These are phyloP conservation scores for Auricularia auricula-judae DNA, from an alignment of 768 basidiomycete genomes.

Conservation along the genomic window DNA sequence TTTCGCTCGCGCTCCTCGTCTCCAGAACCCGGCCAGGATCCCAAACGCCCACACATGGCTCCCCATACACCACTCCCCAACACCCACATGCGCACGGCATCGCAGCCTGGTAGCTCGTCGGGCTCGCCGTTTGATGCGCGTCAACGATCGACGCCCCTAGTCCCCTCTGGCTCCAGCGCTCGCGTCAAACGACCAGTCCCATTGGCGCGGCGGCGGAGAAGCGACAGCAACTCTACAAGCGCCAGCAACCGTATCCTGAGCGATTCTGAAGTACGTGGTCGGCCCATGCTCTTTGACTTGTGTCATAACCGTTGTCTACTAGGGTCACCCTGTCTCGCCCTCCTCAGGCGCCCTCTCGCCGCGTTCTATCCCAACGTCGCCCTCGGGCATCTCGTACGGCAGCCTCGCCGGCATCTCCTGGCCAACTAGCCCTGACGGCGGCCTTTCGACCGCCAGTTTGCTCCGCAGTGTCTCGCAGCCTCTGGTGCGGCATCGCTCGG, in stretches of 20 bases:
- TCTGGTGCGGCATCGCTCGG: background rate
- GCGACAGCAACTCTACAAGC: background rate
- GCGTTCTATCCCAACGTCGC: background rate
- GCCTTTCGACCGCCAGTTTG: background rate
- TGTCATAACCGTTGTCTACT: background rate
- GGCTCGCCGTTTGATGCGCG: background rate
- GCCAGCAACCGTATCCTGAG: background rate
- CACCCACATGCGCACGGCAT: constrained; percentile 14
- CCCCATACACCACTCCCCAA: constrained; percentile 36
- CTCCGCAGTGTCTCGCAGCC: background rate
- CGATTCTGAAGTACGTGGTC: background rate
- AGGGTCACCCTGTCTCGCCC: background rate
- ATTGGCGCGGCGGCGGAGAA: background rate
- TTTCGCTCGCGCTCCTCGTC: constrained; percentile 14
- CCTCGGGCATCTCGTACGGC: background rate
- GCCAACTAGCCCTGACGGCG: background rate
- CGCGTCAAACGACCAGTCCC: background rate
- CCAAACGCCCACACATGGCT: constrained; percentile 18
- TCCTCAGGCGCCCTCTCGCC: background rate
- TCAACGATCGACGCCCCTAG: background rate
- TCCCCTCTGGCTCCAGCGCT: background rate
- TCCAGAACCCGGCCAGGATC: constrained; percentile 22
- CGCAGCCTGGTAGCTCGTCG: background rate
- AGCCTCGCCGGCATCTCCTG: background rate
- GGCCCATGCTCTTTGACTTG: background rate